Conservation (phyloP, 2,329 filamentous ascomycete genomes). For the Fusarium mundagurra region DNA sequence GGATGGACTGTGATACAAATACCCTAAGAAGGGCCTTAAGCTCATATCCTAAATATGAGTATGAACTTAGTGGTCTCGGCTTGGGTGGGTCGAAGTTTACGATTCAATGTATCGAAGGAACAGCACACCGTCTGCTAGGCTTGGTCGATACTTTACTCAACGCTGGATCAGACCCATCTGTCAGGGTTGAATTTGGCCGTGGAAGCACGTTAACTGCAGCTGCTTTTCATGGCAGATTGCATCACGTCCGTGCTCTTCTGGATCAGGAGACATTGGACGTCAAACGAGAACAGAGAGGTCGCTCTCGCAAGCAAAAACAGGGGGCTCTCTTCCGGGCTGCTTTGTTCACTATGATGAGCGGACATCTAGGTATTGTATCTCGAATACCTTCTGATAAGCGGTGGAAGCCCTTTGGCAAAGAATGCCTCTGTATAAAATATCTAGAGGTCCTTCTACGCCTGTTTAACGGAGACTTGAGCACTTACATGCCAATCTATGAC, state of each 20-base stretch:
- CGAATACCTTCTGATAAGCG: accelerated
- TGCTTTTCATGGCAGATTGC: background rate
- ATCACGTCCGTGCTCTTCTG: background rate
- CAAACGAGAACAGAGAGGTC: accelerated
- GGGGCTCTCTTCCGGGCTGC: accelerated
- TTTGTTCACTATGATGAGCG: background rate
- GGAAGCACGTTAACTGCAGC: accelerated
- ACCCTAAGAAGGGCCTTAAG: accelerated
- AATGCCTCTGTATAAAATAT: accelerated
- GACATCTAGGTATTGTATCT: accelerated
- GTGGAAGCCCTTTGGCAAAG: accelerated
- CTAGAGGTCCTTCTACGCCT: accelerated
- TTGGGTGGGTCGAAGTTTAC: accelerated
- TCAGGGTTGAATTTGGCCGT: accelerated
- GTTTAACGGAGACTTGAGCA: background rate
- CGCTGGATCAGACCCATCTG: background rate
- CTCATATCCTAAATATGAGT: accelerated
- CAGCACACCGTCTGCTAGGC: accelerated
- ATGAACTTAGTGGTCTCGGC: accelerated
- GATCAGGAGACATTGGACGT: accelerated
- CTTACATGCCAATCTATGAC: background rate
- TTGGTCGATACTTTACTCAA: accelerated
- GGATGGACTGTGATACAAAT: accelerated
- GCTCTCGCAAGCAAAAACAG: accelerated
- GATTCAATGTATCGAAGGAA: accelerated